Conservation (phyloP, 2,329 filamentous ascomycete species). For the Beauveria medogensis region DNA sequence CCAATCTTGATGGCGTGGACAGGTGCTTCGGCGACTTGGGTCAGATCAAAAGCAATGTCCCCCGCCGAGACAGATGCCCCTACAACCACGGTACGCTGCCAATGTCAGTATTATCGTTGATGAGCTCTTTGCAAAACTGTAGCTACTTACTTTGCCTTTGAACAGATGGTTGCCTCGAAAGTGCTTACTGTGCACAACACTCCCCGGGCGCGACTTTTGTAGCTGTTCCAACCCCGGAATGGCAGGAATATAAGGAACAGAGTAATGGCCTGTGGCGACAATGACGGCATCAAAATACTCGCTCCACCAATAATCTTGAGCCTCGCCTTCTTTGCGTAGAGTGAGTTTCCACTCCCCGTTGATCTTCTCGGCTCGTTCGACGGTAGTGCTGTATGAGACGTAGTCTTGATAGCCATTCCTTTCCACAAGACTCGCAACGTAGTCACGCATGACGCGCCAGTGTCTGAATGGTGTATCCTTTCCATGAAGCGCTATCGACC, state of each 20-base stretch:
- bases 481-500: constrained; percentile 37
- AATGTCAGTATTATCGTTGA: not conserved
- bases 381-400: constrained; percentile 50
- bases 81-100: constrained; percentile 49
- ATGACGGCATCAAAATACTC: constrained; percentile 56
- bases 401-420: constrained; percentile 45
- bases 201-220: constrained; percentile 36
- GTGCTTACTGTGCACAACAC: constrained; percentile 47
- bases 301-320: constrained; percentile 51
- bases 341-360: constrained; percentile 44
- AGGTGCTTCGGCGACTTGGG: constrained; percentile 35
- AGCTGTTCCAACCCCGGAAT: constrained; percentile 41
- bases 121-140: not conserved
- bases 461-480: constrained; percentile 53
- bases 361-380: constrained; percentile 48
- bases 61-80: constrained; percentile 58
- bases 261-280: constrained; percentile 53
- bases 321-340: constrained; percentile 29
- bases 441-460: constrained; percentile 48
- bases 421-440: constrained; percentile 43
- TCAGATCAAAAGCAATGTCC: constrained; percentile 50
- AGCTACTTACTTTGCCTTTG: constrained; percentile 32
- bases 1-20: constrained; percentile 44
- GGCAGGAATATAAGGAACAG: constrained; percentile 46
- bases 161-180: constrained; percentile 40